A percentile compares a stretch with the other conserved stretches of the same genome.
Conservation (phyloP, 176 grass and related monocot genomes). For the Lolium perenne region DNA sequence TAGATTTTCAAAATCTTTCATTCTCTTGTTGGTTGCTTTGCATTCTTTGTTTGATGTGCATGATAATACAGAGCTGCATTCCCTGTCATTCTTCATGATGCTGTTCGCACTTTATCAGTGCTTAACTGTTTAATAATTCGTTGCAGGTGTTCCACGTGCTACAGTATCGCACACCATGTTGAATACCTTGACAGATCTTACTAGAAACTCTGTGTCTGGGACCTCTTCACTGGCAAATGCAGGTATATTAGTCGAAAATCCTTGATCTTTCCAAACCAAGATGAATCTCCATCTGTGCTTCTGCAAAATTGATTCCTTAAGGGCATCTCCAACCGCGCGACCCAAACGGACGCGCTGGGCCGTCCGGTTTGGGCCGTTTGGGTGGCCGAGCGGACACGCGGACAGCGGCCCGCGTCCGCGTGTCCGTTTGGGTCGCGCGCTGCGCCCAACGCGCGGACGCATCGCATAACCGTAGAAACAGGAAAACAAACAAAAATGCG, state of each 20-base stretch:
- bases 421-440: too few relatives aligned
- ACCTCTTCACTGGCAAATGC: conserved; percentile 5
- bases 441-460: too few relatives aligned
- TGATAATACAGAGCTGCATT: background rate
- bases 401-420: too few relatives aligned
- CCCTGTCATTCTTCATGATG: background rate
- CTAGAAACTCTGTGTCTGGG: conserved; percentile 2
- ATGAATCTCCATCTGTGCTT: background rate
- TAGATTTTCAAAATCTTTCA: background rate
- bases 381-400: too few relatives aligned
- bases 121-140: background rate
- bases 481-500: too few relatives aligned
- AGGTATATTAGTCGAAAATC: background rate
- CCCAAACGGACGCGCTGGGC: too few relatives aligned
- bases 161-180: background rate
- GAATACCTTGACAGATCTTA: background rate
- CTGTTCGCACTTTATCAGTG: background rate
- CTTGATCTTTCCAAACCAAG: background rate
- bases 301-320: background rate
- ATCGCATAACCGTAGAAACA: too few relatives aligned
- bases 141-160: background rate
- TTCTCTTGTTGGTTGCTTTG: background rate
- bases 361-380: too few relatives aligned
- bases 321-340: too few relatives aligned
- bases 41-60: background rate